Base-by-base conservation (phyloP, 1,284 basidiomycete species). In the Ceratobasidium papillatum region DNA sequence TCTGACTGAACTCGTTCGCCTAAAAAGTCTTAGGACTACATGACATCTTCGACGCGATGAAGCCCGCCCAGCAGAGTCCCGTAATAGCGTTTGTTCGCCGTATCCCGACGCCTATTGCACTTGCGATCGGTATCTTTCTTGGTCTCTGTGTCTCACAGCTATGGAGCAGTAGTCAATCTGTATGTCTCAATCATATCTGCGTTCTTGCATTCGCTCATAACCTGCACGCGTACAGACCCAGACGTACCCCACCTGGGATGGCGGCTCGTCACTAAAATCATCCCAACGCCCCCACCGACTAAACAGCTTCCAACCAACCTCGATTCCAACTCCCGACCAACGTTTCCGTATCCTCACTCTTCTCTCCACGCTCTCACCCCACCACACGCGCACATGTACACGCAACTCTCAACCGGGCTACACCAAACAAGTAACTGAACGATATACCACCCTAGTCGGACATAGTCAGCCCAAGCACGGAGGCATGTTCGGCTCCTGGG, bases 321-420 rank as follows among this genome's bases (percentile, higher is more conserved):
- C 87, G 34, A 81, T 90, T 2, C 94, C 94, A 0, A 91, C 91
- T 0, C 80, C 90, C 17, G 89, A 92, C 41, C 94, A 98, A 81
- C 91, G 96, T 17, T 85, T 87, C 59, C 91, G 95, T 61, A 90
- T 98, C 22, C 88, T 98, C 49, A 90, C 95, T 75, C 87, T 98
- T 61, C 86, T 98, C 71, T 92, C 93, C 34, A 91, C 92, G 4
- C 87, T 98, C 63, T 90, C 94, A 0, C 90, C 94, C 0, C 94
- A 96, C 81, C 92, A 98, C 82, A 98, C 96, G 25, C 90, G 91
- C 75, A 92, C 95, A 82, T 98, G 96, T 83, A 94, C 94, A 12
- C 89, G 92, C 41, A 86, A 88, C 78, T 87, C 94, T 3, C 96
- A 97, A 80, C 88, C 90, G 3, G 84, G 94, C 38, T 98, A 98